phyloP scores from a whole-genome alignment of 2,329 filamentous ascomycete species.

The Trichoderma sp. region DNA sequence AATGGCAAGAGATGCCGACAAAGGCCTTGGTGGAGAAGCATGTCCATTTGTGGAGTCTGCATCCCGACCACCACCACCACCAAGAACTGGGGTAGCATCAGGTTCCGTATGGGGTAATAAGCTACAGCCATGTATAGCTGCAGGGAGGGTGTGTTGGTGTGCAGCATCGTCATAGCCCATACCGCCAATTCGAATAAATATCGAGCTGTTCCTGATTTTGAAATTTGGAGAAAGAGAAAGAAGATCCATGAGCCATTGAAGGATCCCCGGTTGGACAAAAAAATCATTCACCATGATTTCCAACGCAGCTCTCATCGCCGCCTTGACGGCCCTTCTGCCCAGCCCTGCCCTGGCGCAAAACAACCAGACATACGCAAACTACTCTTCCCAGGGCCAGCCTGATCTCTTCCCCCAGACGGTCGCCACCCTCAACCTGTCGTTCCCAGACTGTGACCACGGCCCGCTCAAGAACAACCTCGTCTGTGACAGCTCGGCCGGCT shows the following conservation, averaged over 20 bases:
- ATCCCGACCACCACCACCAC: slow-evolving; percentile 21
- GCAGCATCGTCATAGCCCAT: slow-evolving; percentile 20
- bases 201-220: background rate
- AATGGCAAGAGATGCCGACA: slow-evolving; percentile 18
- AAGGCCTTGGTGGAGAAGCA: slow-evolving; percentile 6
- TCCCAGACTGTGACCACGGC: slow-evolving; percentile 41
- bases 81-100: slow-evolving; percentile 1
- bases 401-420: slow-evolving; percentile 24
- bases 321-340: slow-evolving; percentile 15
- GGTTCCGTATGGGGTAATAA: slow-evolving; percentile 2
- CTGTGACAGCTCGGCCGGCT: slow-evolving; percentile 35
- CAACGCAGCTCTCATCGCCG: slow-evolving; percentile 22
- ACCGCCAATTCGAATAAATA: slow-evolving; percentile 25
- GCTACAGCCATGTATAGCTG: background rate
- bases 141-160: background rate
- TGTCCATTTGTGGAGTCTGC: slow-evolving; percentile 9
- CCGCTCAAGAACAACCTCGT: slow-evolving; percentile 41
- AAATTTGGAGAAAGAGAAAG: background rate
- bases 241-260: slow-evolving; percentile 20
- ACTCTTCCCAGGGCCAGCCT: slow-evolving; percentile 22
- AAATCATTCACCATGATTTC: slow-evolving; percentile 1
- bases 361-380: slow-evolving; percentile 26
- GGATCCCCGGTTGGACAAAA: background rate
- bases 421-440: slow-evolving; percentile 29
- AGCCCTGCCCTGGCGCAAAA: slow-evolving; percentile 8